phyloP scores from a whole-genome alignment of 805 yeast species.

The Yarrowia sp. region DNA sequence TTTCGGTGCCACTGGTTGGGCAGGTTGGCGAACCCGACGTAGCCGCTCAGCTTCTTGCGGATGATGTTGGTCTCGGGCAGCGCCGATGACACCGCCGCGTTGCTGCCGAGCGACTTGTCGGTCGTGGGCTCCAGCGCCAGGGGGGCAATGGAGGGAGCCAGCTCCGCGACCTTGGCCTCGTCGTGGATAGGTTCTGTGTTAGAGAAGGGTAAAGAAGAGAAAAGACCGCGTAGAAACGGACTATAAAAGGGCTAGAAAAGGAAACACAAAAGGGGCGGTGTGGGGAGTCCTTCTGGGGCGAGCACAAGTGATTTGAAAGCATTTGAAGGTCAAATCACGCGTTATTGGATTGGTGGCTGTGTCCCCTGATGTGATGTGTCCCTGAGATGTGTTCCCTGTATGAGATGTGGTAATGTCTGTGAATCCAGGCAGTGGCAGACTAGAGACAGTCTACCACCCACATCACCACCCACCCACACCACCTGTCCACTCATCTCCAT shows the following conservation, averaged over 20 bases:
- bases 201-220: no score
- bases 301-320: background rate
- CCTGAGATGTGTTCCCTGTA: no score
- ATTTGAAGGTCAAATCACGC: background rate
- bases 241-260: no score
- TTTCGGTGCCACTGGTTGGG: constrained; percentile 99
- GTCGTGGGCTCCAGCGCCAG: constrained; percentile 39
- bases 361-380: no score
- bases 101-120: constrained; percentile 39
- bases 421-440: no score
- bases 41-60: constrained; percentile 77
- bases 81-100: constrained; percentile 37
- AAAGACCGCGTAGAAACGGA: background rate
- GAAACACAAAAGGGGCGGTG: background rate
- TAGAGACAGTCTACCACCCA: no score
- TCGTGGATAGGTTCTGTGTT: constrained; percentile 38
- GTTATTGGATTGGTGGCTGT: background rate
- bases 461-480: no score
- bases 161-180: constrained; percentile 37
- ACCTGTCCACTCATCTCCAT: no score
- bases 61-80: constrained; percentile 44
- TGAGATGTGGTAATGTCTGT: no score
- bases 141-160: constrained; percentile 39
- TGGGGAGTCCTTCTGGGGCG: no score
- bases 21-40: constrained; percentile 95